Conservation (phyloP, 2,329 filamentous ascomycete genomes). For the Cercospora sesami region DNA sequence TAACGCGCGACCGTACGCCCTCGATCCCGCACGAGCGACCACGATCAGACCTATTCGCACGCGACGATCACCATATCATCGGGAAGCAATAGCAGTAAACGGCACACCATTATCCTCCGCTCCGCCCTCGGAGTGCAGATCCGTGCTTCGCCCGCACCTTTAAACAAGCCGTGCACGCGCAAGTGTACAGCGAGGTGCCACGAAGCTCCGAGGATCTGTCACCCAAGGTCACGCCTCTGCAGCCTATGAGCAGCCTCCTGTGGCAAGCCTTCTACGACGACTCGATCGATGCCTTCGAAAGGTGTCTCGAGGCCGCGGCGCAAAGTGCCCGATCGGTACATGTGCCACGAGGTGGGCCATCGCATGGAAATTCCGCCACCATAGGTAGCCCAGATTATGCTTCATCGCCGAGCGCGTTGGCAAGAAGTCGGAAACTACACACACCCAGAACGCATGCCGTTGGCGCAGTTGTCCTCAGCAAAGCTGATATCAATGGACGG, state of each 20-base stretch:
- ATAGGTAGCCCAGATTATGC: conserved; percentile 48
- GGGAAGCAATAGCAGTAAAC: background rate
- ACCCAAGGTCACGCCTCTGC: conserved; percentile 35
- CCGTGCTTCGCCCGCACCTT: conserved; percentile 64
- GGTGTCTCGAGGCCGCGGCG: conserved; percentile 71
- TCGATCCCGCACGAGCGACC: conserved; percentile 10
- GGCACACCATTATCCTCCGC: background rate
- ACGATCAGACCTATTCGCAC: background rate
- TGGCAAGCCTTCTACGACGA: conserved; percentile 97
- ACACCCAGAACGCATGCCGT: conserved; percentile 48
- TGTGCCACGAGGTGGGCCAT: conserved; percentile 43
- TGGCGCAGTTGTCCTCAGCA: conserved; percentile 52
- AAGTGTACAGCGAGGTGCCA: conserved; percentile 89
- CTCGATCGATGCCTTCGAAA: conserved; percentile 94
- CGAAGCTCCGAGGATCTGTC: conserved; percentile 53
- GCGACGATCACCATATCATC: background rate
- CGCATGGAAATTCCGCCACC: conserved; percentile 34
- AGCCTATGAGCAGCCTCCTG: conserved; percentile 90
- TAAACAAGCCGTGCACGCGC: conserved; percentile 85
- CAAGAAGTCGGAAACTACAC: conserved; percentile 39
- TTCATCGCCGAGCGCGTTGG: conserved; percentile 47
- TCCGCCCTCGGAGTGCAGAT: conserved; percentile 27
- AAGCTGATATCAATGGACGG: conserved; percentile 77
- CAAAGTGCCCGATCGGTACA: conserved; percentile 54
- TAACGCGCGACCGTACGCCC: conserved; percentile 3